A percentile compares a stretch with the other conserved stretches of the same genome.
Conservation (phyloP, 768 basidiomycete species). For the Roridomyces roridus region DNA sequence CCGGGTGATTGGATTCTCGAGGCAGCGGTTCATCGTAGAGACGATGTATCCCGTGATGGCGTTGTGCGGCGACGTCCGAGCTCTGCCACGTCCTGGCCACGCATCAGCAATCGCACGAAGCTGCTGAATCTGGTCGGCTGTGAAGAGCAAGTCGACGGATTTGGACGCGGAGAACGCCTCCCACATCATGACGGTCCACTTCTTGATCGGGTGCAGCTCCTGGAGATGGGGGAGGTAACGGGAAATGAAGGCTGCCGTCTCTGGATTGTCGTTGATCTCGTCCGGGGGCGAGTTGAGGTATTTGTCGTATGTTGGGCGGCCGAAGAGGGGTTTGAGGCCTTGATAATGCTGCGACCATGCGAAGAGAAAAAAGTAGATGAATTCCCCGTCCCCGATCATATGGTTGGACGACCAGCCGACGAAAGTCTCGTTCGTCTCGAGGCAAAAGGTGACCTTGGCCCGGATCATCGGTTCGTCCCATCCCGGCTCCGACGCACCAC, state of each 20-base stretch:
- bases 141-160: background rate
- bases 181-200: background rate
- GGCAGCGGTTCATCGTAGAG: background rate
- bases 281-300: background rate
- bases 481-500: background rate
- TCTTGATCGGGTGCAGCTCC: background rate
- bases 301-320: background rate
- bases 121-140: background rate
- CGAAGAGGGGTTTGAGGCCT: background rate
- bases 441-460: background rate
- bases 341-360: background rate
- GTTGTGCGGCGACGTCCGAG: background rate
- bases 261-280: background rate
- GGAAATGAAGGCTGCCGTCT: background rate
- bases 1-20: background rate
- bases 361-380: background rate
- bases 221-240: background rate
- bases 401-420: background rate
- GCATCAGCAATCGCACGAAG: background rate
- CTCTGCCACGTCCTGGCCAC: background rate
- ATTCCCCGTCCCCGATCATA: background rate
- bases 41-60: background rate
- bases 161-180: background rate
- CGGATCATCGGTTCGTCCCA: background rate
- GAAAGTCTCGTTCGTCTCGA: background rate